Evolutionary conservation across 306 rosid genomes (phyloP).

Genomic region (Acacia crassicarpa): DNA sequence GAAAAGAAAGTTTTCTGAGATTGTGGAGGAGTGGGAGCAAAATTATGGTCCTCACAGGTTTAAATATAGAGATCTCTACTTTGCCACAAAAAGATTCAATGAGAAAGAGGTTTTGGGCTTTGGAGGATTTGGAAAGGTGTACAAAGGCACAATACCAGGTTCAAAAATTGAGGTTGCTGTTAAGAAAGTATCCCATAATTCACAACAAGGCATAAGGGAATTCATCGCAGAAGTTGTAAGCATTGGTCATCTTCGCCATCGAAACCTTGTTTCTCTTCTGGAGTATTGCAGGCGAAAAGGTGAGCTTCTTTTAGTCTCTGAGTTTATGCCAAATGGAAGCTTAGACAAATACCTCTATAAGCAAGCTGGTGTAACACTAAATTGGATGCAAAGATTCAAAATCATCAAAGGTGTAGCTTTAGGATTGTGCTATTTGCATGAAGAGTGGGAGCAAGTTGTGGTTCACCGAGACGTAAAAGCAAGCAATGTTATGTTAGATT

Average conservation of each 20-base stretch:
- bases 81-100: not conserved
- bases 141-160: not conserved
- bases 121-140: not conserved
- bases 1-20: not conserved
- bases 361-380: not conserved
- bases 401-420: not conserved
- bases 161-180: not conserved
- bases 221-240: not conserved
- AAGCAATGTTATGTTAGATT: constrained; percentile 64
- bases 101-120: not conserved
- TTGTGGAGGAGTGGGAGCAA: not conserved
- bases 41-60: not conserved
- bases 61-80: not conserved
- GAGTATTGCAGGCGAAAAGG: not conserved
- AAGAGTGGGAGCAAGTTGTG: not conserved
- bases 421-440: not conserved
- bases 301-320: not conserved
- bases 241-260: not conserved
- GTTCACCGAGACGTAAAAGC: constrained; percentile 77
- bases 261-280: not conserved
- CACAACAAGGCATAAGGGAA: not conserved
- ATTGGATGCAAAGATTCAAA: not conserved
- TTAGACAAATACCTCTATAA: not conserved
- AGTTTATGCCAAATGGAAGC: not conserved
- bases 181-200: not conserved